Conservation (phyloP, 805 yeast species). For the Ogataea sp. region DNA sequence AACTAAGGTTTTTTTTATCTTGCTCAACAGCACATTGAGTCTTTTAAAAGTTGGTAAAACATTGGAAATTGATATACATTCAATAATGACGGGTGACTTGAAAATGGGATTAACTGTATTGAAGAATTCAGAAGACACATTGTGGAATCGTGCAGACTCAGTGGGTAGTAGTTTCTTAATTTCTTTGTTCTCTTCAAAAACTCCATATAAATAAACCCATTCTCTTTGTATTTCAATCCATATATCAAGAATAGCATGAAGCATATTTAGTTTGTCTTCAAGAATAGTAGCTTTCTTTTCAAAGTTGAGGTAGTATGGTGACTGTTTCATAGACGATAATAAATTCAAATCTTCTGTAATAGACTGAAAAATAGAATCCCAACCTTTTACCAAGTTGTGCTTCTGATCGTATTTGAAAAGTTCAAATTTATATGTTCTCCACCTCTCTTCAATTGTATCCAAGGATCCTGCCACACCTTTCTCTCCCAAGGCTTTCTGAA, state of each 20-base stretch:
- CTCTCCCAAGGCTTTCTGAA: slow-evolving; percentile 69
- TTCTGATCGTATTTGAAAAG: slow-evolving; percentile 44
- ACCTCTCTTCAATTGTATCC: slow-evolving; percentile 37
- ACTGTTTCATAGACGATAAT: slow-evolving; percentile 61
- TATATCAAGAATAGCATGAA: slow-evolving; percentile 45
- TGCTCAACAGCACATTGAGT: too few relatives aligned
- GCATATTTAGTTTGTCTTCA: slow-evolving; percentile 44
- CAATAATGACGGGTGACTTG: slow-evolving; percentile 44
- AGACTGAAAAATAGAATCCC: slow-evolving; percentile 55
- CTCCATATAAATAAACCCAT: slow-evolving; percentile 81
- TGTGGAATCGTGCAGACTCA: slow-evolving; percentile 61
- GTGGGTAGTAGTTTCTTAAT: slow-evolving; percentile 56
- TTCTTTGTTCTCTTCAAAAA: slow-evolving; percentile 54
- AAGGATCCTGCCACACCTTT: slow-evolving; percentile 53
- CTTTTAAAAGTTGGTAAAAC: slow-evolving; percentile 32
- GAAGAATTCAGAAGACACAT: slow-evolving; percentile 54
- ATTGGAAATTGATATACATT: slow-evolving; percentile 42
- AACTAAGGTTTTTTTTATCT: slow-evolving; percentile 55
- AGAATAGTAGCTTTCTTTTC: slow-evolving; percentile 48
- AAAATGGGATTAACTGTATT: slow-evolving; percentile 40
- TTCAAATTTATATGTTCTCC: slow-evolving; percentile 49
- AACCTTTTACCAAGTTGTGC: slow-evolving; percentile 52
- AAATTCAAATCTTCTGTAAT: slow-evolving; percentile 55
- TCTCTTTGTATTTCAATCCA: slow-evolving; percentile 87
- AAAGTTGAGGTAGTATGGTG: slow-evolving; percentile 52